Base-by-base conservation (phyloP, 441 rosid genomes). In the Aquilaria agallochum region DNA sequence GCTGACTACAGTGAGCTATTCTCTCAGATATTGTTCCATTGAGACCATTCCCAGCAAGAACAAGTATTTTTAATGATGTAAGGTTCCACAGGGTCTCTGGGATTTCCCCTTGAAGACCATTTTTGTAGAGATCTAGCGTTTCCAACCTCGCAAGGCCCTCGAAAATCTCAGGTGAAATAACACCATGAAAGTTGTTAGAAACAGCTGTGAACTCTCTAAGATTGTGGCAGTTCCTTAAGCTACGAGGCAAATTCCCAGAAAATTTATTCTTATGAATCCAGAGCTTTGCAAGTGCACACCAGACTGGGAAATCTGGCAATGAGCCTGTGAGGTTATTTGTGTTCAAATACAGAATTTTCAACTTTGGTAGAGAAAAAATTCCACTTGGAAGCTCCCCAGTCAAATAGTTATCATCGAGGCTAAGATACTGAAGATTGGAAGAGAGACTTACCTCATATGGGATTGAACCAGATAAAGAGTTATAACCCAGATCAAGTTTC, bases 21-120 rank as follows among this genome's bases (percentile, higher is more conserved):
- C 62, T 70, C 60, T 70, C 80, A 62, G 83, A 70, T 42, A 78
- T 62, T 12, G 75, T 67, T 55, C 80, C 83, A 65, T 69, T 72
- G 32, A 72, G 73, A 53, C 56, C 72, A 76, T 78, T 78, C 55
- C 49, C 59, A 11, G 83, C 69, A 14, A 78, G 74, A 56, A 62
- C 67, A 59, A 78, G 70, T 63, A 59, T 60, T 57, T 71, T 64
- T 45, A 78, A 73, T 45, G 42, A 70, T 42, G 55, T 60, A 46
- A 75, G 72, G 70, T 45, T 68, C 83, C 80, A 78, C 9, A 73
- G 65, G 50, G 63, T 68, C 27, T 68, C 74, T 30, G 80, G 76
- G 68, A 78, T 73, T 52, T 48, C 68, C 51, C 83, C 74, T 62
- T 75, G 60, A 44, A 78, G 63, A 31, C 64, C 59, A 53, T 78